A percentile compares a stretch with the other conserved stretches of the same genome.
phyloP scores from a whole-genome alignment of 2,329 filamentous ascomycete species.

The Elsinoe ampelina region DNA sequence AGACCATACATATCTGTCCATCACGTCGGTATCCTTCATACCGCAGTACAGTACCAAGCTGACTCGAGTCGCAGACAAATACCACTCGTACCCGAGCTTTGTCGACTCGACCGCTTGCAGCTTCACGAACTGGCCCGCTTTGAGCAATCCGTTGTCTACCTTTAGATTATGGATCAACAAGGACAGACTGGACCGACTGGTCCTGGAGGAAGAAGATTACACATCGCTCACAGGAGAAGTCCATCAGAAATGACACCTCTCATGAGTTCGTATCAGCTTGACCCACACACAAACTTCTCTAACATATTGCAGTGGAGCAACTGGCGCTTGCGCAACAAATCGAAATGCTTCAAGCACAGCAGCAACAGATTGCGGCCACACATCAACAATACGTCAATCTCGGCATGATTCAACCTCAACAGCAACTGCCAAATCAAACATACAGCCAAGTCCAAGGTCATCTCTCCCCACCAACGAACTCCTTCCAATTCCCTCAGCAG shows the following conservation, averaged over 20 bases:
- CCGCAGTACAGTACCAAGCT: not conserved
- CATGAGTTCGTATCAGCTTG: constrained; percentile 67
- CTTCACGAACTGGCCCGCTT: not conserved
- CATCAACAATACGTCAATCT: constrained; percentile 98
- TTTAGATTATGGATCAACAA: constrained; percentile 39
- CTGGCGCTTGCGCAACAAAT: constrained; percentile 97
- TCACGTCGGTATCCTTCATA: not conserved
- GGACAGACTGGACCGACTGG: constrained; percentile 46
- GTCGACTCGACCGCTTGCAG: constrained; percentile 7
- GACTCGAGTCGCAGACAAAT: not conserved
- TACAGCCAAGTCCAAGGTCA: constrained; percentile 73
- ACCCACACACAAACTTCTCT: not conserved
- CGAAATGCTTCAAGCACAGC: constrained; percentile 91
- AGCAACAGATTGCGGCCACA: constrained; percentile 92
- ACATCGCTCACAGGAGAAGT: constrained; percentile 94
- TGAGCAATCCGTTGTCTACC: constrained; percentile 11
- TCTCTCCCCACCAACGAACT: constrained; percentile 59
- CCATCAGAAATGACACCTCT: constrained; percentile 94
- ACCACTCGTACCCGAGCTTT: constrained; percentile 10
- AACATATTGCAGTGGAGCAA: constrained; percentile 67
- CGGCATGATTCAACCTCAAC: constrained; percentile 83
- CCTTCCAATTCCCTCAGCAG: constrained; percentile 80
- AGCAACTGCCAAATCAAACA: constrained; percentile 61
- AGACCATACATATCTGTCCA: constrained; percentile 2
- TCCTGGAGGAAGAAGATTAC: constrained; percentile 77